Percentiles rank a stretch among this genome's conserved stretches.
phyloP scores from a whole-genome alignment of 2,329 filamentous ascomycete species.

The Ophioceras dolichostomum region DNA sequence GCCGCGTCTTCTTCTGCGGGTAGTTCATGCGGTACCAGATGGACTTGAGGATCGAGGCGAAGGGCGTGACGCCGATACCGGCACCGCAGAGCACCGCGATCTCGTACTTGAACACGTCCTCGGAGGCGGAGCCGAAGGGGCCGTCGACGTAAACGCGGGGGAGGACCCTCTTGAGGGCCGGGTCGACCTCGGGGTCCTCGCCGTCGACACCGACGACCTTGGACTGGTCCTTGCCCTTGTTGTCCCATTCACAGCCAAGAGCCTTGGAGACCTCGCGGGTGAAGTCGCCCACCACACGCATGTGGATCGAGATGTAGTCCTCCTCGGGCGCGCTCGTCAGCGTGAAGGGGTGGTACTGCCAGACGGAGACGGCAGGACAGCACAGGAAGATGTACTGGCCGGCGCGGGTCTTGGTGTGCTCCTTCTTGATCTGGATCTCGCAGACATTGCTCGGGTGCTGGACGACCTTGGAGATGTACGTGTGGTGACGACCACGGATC shows the following conservation, averaged over 20 bases:
- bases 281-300: slow-evolving; percentile 74
- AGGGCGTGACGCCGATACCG: slow-evolving; percentile 77
- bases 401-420: slow-evolving; percentile 67
- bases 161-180: slow-evolving; percentile 58
- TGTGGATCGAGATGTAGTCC: slow-evolving; percentile 80
- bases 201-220: slow-evolving; percentile 58
- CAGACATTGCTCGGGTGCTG: slow-evolving; percentile 82
- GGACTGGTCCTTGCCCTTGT: slow-evolving; percentile 40
- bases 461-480: slow-evolving; percentile 78
- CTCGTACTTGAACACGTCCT: slow-evolving; percentile 86
- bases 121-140: slow-evolving; percentile 74
- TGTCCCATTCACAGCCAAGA: slow-evolving; percentile 65
- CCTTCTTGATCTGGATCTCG: slow-evolving; percentile 88
- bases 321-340: slow-evolving; percentile 80
- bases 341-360: slow-evolving; percentile 84
- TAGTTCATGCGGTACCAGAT: slow-evolving; percentile 94
- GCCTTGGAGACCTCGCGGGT: slow-evolving; percentile 57
- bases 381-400: slow-evolving; percentile 86
- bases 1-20: slow-evolving; percentile 63
- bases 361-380: slow-evolving; percentile 74
- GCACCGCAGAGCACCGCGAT: slow-evolving; percentile 68
- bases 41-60: slow-evolving; percentile 77
- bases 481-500: slow-evolving; percentile 69
- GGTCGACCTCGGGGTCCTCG: slow-evolving; percentile 49
- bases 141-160: slow-evolving; percentile 76